Evolutionary conservation across 1,139 yeast species (phyloP), one percentile per base, ranked within the genome.

Genomic region (Pichia sp.): DNA sequence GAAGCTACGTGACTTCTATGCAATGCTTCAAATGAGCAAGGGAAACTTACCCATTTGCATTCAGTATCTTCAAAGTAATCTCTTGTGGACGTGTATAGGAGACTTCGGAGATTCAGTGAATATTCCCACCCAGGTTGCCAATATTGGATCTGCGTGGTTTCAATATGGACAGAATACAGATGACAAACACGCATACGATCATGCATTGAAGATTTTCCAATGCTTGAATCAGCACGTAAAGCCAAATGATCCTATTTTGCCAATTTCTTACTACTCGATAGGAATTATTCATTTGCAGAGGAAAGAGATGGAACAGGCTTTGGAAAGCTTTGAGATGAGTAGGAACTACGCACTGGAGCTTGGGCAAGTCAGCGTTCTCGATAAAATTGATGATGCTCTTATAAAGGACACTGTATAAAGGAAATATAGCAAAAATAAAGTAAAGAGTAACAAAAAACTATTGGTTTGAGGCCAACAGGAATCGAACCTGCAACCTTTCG

Each of bases 231-330:
- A 41, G 5, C 36, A 34, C 11, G 38, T 44, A 7, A 40, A 45
- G 6, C 6, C 19, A 11, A 34, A 40, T 9, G 35, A 37, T 13
- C 86, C 84, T 45, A 77, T 83, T 3, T 74, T 81, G 22, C 94
- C 94, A 0, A 64, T 86, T 51, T 76, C 95, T 1, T 77, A 86
- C 0, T 88, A 85, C 52, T 94, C 95, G 0, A 64, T 85, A 28
- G 97, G 96, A 0, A 94, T 87, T 5, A 69, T 85, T 13, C 69
- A 75, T 33, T 59, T 83, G 15, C 87, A 84, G 51, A 51, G 64
- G 27, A 69, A 75, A 1, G 62, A 77, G 17, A 64, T 67, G 39
- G 68, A 67, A 18, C 63, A 67, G 43, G 87, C 95, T 0, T 76
- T 74, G 46, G 65, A 77, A 25, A 60, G 73, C 22, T 62, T 87